Conservation (phyloP, 176 grass and related monocot genomes). For the Oryza meridionalis region DNA sequence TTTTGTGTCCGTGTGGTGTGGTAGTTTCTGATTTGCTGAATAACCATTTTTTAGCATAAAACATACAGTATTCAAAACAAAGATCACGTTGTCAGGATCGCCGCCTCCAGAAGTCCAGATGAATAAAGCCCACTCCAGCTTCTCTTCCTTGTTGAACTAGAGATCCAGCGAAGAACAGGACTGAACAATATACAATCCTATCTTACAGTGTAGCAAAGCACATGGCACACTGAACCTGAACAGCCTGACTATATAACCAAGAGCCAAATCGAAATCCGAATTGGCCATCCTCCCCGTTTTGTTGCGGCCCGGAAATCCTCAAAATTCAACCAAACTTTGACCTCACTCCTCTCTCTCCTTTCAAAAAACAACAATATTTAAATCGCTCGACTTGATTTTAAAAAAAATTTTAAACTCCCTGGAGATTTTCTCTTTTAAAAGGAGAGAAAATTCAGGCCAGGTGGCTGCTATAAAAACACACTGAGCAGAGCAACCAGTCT, state of each 20-base stretch:
- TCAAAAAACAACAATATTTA: too few species aligned
- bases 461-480: conserved; percentile 30
- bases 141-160: not conserved
- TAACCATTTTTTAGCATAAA: not conserved
- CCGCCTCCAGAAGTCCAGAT: not conserved
- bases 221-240: not conserved
- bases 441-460: not conserved
- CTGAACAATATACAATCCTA: conserved; percentile 4
- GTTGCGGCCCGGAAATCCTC: not conserved
- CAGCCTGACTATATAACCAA: too few species aligned
- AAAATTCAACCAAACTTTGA: not conserved
- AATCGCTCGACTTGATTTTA: too few species aligned
- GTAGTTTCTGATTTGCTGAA: not conserved
- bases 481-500: not conserved
- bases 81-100: not conserved
- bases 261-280: conserved; percentile 5
- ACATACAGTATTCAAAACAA: not conserved
- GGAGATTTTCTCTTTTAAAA: not conserved
- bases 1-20: not conserved
- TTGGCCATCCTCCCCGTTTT: not conserved
- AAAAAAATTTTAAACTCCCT: not conserved
- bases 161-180: not conserved
- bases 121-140: not conserved
- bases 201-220: not conserved
- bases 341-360: not conserved